Evolutionary conservation across 225 moss, liverwort and hornwort genomes (phyloP).

Genomic region (Asterella californica): DNA sequence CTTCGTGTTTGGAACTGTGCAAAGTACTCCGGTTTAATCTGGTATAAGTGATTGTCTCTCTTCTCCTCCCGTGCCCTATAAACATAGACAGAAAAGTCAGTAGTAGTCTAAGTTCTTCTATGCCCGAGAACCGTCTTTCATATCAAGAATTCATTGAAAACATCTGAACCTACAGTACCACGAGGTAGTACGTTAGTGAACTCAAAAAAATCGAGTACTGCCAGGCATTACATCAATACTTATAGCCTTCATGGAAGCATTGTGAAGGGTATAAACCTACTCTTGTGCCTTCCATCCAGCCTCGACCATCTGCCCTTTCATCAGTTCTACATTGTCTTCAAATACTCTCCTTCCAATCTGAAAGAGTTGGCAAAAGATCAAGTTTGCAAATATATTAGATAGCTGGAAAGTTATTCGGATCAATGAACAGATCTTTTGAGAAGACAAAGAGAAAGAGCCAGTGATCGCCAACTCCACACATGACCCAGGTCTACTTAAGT

Average conservation of each 20-base stretch:
- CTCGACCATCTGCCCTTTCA: slow-evolving; percentile 47
- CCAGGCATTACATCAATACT: too few species aligned
- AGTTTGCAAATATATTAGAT: neutral
- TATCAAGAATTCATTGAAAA: too few species aligned
- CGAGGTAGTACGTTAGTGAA: too few species aligned
- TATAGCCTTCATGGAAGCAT: too few species aligned
- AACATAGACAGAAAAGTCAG: neutral
- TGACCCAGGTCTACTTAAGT: too few species aligned
- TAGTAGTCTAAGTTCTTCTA: too few species aligned
- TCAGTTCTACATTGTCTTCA: slow-evolving; percentile 42
- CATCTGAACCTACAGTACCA: too few species aligned
- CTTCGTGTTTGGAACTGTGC: slow-evolving; percentile 48
- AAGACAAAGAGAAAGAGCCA: too few species aligned
- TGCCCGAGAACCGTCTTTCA: too few species aligned
- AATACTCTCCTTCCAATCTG: slow-evolving; percentile 41
- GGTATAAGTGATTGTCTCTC: slow-evolving; percentile 42
- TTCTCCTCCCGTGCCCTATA: slow-evolving; percentile 34
- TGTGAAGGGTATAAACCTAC: slow-evolving; percentile 22
- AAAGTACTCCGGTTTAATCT: slow-evolving; percentile 49
- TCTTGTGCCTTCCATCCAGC: slow-evolving; percentile 21
- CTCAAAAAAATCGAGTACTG: too few species aligned
- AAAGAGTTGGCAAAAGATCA: neutral
- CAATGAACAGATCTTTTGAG: neutral
- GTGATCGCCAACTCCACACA: too few species aligned
- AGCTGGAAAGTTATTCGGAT: neutral